Percentiles rank a stretch among this genome's conserved stretches.
Evolutionary conservation across 257 asterid species (phyloP).

Genomic region (Capsicum chinense): DNA sequence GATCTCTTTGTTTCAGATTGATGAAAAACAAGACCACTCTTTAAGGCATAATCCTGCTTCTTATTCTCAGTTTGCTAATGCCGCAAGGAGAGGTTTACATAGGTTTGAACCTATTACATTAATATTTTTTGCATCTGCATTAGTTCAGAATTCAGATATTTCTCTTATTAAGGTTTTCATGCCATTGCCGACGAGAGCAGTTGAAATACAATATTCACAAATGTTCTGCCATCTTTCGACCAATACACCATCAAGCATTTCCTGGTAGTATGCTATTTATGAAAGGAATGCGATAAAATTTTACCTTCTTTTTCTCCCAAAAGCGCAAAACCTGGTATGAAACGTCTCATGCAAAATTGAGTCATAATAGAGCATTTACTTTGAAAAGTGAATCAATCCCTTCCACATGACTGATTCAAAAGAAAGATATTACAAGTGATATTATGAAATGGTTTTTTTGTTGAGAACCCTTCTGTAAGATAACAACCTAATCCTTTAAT

Average conservation of each 20-base stretch:
- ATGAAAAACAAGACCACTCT: slow-evolving; percentile 55
- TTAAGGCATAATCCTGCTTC: slow-evolving; percentile 60
- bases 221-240: not conserved
- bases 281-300: not conserved
- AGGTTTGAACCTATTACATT: slow-evolving; percentile 57
- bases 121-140: slow-evolving; percentile 26
- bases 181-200: not conserved
- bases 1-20: slow-evolving; percentile 57
- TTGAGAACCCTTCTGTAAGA: slow-evolving; percentile 15
- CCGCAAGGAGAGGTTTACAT: slow-evolving; percentile 73
- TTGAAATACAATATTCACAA: slow-evolving; percentile 14
- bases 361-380: not conserved
- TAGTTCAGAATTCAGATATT: slow-evolving; percentile 10
- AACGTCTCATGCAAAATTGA: slow-evolving; percentile 1
- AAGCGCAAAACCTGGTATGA: not conserved
- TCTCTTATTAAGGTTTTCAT: slow-evolving; percentile 13
- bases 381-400: slow-evolving; percentile 3
- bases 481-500: slow-evolving; percentile 1
- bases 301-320: not conserved
- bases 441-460: not conserved
- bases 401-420: slow-evolving; percentile 15
- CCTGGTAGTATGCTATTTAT: slow-evolving; percentile 7
- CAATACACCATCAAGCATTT: slow-evolving; percentile 4
- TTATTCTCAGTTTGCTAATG: slow-evolving; percentile 54
- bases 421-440: slow-evolving; percentile 5